phyloP scores from a whole-genome alignment of 192 early-diverging fungal genomes.

The Podila minutissima region DNA sequence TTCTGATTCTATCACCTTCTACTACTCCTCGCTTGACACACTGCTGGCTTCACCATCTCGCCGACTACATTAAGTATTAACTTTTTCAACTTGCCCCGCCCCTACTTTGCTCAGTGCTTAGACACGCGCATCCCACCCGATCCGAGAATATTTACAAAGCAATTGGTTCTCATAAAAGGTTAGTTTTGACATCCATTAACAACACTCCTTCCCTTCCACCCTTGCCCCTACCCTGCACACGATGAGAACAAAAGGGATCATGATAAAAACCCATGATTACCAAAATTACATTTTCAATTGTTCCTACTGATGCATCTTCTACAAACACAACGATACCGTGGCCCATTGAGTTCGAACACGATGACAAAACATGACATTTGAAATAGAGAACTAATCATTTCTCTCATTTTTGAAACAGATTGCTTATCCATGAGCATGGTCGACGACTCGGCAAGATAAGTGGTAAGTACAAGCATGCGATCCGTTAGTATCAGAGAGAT shows the following conservation, averaged over 20 bases:
- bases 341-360: too few relatives aligned
- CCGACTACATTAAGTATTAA: too few relatives aligned
- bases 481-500: too few relatives aligned
- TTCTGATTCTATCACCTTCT: constrained; percentile 2
- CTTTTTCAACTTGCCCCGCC: too few relatives aligned
- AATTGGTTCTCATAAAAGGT: neutral
- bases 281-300: constrained; percentile 40
- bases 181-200: neutral
- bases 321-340: neutral
- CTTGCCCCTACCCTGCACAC: constrained; percentile 13
- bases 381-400: too few relatives aligned
- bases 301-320: constrained; percentile 40
- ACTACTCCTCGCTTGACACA: neutral
- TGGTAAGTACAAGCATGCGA: too few relatives aligned
- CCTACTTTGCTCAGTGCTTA: too few relatives aligned
- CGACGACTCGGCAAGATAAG: too few relatives aligned
- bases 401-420: too few relatives aligned
- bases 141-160: neutral
- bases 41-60: too few relatives aligned
- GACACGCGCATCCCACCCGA: neutral
- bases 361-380: too few relatives aligned
- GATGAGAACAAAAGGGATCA: constrained; percentile 38
- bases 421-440: too few relatives aligned
- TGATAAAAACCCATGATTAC: constrained; percentile 39
- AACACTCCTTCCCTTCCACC: neutral